These are phyloP conservation scores for Lachnellula arida DNA, from an alignment of 2,329 filamentous ascomycete genomes.

Conservation along the genomic window DNA sequence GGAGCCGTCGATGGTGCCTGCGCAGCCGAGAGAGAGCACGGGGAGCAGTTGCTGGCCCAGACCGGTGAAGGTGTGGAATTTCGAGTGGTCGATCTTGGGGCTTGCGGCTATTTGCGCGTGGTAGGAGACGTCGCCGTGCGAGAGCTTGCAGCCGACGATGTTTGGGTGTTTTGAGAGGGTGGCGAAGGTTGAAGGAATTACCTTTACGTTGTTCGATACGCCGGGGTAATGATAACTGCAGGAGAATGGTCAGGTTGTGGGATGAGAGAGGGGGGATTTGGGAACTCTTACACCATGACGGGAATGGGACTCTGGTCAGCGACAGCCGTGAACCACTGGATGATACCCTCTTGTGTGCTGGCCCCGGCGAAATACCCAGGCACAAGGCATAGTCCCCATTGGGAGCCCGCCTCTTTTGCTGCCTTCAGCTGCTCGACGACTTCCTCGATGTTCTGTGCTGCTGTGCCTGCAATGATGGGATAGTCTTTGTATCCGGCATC, in stretches of 20 bases:
- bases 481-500: constrained; percentile 52
- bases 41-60: constrained; percentile 62
- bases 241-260: not conserved
- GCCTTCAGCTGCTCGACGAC: constrained; percentile 46
- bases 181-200: constrained; percentile 53
- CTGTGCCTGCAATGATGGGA: constrained; percentile 55
- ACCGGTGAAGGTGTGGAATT: constrained; percentile 60
- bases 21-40: constrained; percentile 56
- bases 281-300: constrained; percentile 48
- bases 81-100: constrained; percentile 52
- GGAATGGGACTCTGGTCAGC: constrained; percentile 56
- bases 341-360: constrained; percentile 53
- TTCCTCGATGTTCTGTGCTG: constrained; percentile 52
- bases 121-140: constrained; percentile 61
- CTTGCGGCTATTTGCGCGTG: constrained; percentile 57
- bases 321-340: constrained; percentile 57
- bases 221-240: constrained; percentile 53
- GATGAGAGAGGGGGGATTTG: constrained; percentile 8
- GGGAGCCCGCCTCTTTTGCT: constrained; percentile 52
- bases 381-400: constrained; percentile 59
- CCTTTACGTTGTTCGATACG: constrained; percentile 60
- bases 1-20: constrained; percentile 62
- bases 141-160: constrained; percentile 66
- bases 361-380: constrained; percentile 61
- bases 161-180: constrained; percentile 57